Conservation (phyloP, 345 rosid genomes). For the Diplotaxis tenuifolia region DNA sequence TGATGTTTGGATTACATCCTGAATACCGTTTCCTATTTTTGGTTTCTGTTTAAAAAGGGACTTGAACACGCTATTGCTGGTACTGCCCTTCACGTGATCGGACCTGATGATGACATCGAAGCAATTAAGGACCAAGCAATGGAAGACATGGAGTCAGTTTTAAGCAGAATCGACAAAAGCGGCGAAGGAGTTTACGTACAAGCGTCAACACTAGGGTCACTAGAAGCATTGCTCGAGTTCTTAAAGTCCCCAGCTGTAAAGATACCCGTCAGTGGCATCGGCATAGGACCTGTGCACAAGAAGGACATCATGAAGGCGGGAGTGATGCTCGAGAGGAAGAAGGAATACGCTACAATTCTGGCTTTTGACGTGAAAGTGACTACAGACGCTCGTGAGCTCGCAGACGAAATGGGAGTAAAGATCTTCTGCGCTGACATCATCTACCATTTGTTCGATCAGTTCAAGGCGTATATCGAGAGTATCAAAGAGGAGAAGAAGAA, state of each 20-base stretch:
- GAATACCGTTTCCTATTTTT: conserved; percentile 4
- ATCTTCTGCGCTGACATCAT: conserved; percentile 96
- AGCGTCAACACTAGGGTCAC: conserved; percentile 91
- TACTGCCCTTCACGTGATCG: conserved; percentile 76
- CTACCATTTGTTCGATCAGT: conserved; percentile 88
- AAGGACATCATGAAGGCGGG: conserved; percentile 94
- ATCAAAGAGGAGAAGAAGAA: conserved; percentile 90
- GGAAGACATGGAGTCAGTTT: conserved; percentile 87
- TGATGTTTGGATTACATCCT: conserved; percentile 10
- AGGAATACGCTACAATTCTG: conserved; percentile 85
- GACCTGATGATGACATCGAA: conserved; percentile 73
- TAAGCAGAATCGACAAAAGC: conserved; percentile 80
- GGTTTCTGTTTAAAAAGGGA: conserved; percentile 47
- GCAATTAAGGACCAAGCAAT: conserved; percentile 62
- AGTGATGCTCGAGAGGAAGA: conserved; percentile 92
- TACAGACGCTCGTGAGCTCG: conserved; percentile 84
- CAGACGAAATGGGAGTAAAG: conserved; percentile 85
- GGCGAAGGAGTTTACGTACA: conserved; percentile 96
- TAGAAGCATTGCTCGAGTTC: conserved; percentile 93
- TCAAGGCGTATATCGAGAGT: conserved; percentile 74
- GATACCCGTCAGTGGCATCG: conserved; percentile 91
- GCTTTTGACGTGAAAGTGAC: conserved; percentile 96
- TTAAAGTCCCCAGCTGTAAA: conserved; percentile 79
- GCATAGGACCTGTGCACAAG: conserved; percentile 89
- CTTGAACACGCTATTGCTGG: conserved; percentile 97